A percentile compares a stretch with the other conserved stretches of the same genome.
Conservation (phyloP, 495 filamentous ascomycete species). For the Patellaria atrata region DNA sequence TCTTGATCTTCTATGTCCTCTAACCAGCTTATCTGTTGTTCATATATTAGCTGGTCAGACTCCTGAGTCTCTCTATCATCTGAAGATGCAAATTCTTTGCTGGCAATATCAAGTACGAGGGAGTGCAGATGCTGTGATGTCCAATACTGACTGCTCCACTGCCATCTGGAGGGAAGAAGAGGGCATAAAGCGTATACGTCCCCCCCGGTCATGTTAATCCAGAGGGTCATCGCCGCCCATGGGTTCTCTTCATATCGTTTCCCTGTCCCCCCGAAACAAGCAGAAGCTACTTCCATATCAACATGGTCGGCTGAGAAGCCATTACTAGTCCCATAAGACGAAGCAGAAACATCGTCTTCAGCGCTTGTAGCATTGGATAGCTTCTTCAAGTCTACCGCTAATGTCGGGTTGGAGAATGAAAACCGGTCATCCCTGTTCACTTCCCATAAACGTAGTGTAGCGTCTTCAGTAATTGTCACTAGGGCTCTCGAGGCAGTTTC, state of each 20-base stretch:
- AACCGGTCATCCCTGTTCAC: constrained; percentile 61
- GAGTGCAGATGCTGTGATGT: constrained; percentile 59
- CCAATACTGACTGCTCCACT: constrained; percentile 40
- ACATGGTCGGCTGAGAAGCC: constrained; percentile 70
- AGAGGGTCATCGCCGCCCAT: constrained; percentile 85
- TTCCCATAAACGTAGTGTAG: constrained; percentile 79
- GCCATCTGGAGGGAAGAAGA: constrained; percentile 67
- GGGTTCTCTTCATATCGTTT: constrained; percentile 45
- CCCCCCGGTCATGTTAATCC: constrained; percentile 77
- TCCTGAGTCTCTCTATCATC: constrained; percentile 40
- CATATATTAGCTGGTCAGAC: constrained; percentile 42
- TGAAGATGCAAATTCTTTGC: constrained; percentile 45
- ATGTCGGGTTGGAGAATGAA: constrained; percentile 68
- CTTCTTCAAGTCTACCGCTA: constrained; percentile 70
- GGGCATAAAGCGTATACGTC: constrained; percentile 88
- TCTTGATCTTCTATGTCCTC: constrained; percentile 68
- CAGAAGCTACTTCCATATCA: constrained; percentile 78
- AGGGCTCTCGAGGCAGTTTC: too few relatives aligned
- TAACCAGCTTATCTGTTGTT: constrained; percentile 71
- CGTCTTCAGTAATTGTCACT: constrained; percentile 73
- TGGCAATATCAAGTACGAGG: constrained; percentile 56
- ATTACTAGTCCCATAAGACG: constrained; percentile 53
- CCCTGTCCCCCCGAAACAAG: constrained; percentile 62
- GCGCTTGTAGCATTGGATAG: constrained; percentile 61
- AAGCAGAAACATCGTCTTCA: constrained; percentile 62